phyloP scores from a whole-genome alignment of 2,329 filamentous ascomycete species.

The Ilyonectria sp. region DNA sequence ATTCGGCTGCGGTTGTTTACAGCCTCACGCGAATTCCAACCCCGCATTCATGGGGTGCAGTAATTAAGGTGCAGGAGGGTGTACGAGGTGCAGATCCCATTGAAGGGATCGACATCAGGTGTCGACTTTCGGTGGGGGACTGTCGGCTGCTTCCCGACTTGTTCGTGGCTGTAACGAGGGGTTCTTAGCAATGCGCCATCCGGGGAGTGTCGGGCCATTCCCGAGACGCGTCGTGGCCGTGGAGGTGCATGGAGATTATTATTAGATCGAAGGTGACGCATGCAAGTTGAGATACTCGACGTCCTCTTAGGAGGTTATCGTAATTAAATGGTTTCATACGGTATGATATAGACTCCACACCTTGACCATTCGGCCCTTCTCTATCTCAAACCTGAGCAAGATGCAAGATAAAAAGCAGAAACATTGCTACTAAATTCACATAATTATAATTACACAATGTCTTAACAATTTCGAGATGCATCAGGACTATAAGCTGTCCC shows the following conservation, averaged over 20 bases:
- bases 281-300: too few species aligned
- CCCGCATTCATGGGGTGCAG: background rate
- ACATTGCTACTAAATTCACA: background rate
- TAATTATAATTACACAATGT: background rate
- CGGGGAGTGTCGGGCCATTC: conserved; percentile 39
- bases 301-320: too few species aligned
- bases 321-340: too few species aligned
- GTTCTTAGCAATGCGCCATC: background rate
- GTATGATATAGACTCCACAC: too few species aligned
- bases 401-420: background rate
- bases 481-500: conserved; percentile 20
- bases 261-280: background rate
- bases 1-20: background rate
- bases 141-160: conserved; percentile 10
- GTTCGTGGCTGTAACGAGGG: background rate
- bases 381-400: too few species aligned
- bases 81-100: background rate
- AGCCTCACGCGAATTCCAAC: conserved; percentile 6
- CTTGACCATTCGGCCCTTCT: too few species aligned
- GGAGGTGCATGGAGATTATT: background rate
- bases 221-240: background rate
- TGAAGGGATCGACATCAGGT: conserved; percentile 15
- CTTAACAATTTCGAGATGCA: background rate
- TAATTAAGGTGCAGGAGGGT: background rate
- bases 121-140: conserved; percentile 3